phyloP scores from a whole-genome alignment of 176 grass and related monocot species.

The Lolium perenne region DNA sequence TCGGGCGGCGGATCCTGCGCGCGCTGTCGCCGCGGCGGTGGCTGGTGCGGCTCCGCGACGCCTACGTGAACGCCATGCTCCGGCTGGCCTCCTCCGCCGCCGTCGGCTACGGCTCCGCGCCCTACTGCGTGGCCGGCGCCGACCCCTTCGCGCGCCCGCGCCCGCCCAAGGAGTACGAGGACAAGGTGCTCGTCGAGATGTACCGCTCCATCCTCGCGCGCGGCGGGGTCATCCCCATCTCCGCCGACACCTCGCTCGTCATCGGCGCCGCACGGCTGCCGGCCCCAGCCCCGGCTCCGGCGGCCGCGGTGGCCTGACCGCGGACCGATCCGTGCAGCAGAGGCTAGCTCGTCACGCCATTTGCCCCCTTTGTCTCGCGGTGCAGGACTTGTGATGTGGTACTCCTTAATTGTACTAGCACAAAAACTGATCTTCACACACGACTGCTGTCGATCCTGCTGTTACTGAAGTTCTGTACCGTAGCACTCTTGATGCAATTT shows the following conservation, averaged over 20 bases:
- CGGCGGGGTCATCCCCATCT: conserved; percentile 31
- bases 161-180: conserved; percentile 67
- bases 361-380: neutral
- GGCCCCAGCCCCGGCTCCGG: neutral
- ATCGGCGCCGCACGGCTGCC: conserved; percentile 4
- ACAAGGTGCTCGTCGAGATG: conserved; percentile 79
- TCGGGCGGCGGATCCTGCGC: conserved; percentile 44
- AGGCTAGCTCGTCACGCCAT: neutral
- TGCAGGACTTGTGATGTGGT: conserved; percentile 32
- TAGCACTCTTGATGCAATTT: neutral
- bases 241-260: conserved; percentile 18
- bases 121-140: conserved; percentile 12
- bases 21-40: conserved; percentile 55
- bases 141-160: conserved; percentile 41
- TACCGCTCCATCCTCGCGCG: conserved; percentile 65
- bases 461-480: neutral
- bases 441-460: neutral
- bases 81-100: conserved; percentile 60
- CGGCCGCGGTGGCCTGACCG: conserved; percentile 21
- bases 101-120: conserved; percentile 31
- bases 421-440: neutral
- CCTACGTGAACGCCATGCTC: conserved; percentile 78
- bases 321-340: neutral
- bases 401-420: neutral
- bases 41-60: conserved; percentile 60